Percentiles rank a stretch among this genome's conserved stretches.
Conservation (phyloP, 2,329 filamentous ascomycete genomes). For the Trichoderma gracile region DNA sequence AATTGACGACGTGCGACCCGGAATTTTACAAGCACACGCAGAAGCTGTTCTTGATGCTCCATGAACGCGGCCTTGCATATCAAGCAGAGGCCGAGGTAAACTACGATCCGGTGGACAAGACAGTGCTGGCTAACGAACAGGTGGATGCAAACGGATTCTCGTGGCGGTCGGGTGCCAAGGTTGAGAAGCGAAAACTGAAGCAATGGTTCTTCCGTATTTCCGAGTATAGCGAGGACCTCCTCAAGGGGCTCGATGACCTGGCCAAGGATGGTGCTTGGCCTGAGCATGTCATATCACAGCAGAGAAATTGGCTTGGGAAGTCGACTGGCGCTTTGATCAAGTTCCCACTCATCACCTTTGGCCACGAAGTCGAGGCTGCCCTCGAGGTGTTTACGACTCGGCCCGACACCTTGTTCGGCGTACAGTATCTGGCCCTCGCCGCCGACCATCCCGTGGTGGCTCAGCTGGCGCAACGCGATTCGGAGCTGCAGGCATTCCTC, state of each 20-base stretch:
- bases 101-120: conserved; percentile 86
- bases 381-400: conserved; percentile 82
- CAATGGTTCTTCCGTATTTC: conserved; percentile 93
- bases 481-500: conserved; percentile 67
- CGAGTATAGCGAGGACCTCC: conserved; percentile 69
- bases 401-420: conserved; percentile 83
- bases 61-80: conserved; percentile 74
- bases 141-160: conserved; percentile 83
- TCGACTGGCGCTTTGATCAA: conserved; percentile 71
- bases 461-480: conserved; percentile 59
- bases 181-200: conserved; percentile 75
- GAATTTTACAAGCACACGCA: conserved; percentile 90
- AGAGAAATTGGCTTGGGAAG: conserved; percentile 84
- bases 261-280: conserved; percentile 70
- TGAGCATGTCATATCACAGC: conserved; percentile 78
- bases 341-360: conserved; percentile 60
- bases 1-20: conserved; percentile 81
- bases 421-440: conserved; percentile 80
- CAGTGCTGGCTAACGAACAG: conserved; percentile 89
- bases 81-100: conserved; percentile 83
- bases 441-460: conserved; percentile 69
- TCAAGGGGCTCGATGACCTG: conserved; percentile 69
- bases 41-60: conserved; percentile 76
- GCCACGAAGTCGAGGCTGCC: conserved; percentile 44
- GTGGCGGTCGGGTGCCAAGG: conserved; percentile 83